Conservation (phyloP, 139 green algal genomes). For the Astrephomene gubernaculifera region DNA sequence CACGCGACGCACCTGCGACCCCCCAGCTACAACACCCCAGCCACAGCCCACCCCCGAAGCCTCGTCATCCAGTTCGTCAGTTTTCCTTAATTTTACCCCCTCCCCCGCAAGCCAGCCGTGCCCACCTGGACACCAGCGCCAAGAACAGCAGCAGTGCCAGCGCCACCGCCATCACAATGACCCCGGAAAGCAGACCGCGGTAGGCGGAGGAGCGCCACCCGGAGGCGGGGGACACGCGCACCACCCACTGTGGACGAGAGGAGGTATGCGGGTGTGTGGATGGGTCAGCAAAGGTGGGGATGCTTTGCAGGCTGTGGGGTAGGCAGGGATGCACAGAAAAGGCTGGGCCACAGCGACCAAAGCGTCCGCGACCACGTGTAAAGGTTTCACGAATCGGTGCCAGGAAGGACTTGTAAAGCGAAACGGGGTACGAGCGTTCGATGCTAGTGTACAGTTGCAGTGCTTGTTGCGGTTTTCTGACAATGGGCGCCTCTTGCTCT, state of each 20-base stretch:
- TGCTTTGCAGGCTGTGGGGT: background rate
- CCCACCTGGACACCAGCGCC: conserved; percentile 19
- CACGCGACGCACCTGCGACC: background rate
- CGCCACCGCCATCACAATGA: background rate
- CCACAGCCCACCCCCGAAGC: background rate
- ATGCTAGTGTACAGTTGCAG: too few species aligned
- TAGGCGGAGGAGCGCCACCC: background rate
- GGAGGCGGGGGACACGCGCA: background rate
- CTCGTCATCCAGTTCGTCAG: too few species aligned
- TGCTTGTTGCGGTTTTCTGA: too few species aligned
- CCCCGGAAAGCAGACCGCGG: background rate
- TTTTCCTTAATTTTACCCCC: too few species aligned
- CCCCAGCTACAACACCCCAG: background rate
- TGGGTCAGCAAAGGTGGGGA: background rate
- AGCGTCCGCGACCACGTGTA: background rate
- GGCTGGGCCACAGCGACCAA: background rate
- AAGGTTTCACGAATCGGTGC: background rate
- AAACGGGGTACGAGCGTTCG: too few species aligned
- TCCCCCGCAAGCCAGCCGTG: too few species aligned
- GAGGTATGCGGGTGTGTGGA: background rate
- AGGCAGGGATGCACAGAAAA: background rate
- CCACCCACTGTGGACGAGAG: background rate
- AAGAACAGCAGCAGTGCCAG: conserved; percentile 15
- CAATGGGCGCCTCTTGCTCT: too few species aligned
- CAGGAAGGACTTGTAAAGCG: background rate